A percentile compares a stretch with the other conserved stretches of the same genome.
These are phyloP conservation scores for Posidonia oceanica DNA, from an alignment of 116 monocot species.

Conservation along the genomic window DNA sequence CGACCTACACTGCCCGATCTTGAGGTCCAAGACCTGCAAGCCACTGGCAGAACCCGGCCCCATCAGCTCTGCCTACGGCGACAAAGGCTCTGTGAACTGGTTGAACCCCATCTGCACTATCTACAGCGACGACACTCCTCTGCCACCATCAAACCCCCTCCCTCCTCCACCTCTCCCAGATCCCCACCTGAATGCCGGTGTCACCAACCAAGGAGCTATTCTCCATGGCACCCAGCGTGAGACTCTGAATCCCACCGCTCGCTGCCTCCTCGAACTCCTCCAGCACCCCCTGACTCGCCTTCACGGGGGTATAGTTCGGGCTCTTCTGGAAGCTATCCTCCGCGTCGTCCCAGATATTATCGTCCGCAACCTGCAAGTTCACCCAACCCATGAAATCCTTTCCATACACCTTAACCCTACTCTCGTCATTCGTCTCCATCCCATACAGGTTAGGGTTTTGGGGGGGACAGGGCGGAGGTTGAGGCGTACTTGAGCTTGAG, in stretches of 20 bases:
- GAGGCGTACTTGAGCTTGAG: no score
- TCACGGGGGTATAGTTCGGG: constrained; percentile 6
- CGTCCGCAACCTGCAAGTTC: constrained; percentile 49
- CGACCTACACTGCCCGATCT: constrained; percentile 35
- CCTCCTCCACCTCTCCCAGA: no score
- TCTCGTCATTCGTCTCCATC: no score
- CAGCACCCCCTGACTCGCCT: constrained; percentile 33
- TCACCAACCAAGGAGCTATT: constrained; percentile 85
- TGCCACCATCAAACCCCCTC: no score
- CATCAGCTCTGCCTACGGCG: neutral
- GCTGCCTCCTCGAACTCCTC: constrained; percentile 86
- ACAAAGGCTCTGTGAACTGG: constrained; percentile 19
- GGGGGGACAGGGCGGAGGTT: no score
- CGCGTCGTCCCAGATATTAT: constrained; percentile 84
- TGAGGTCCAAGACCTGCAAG: constrained; percentile 56
- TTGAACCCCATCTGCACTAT: constrained; percentile 72
- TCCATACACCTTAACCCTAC: no score
- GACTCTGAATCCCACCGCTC: constrained; percentile 67
- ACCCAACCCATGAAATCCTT: no score
- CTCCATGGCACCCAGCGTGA: constrained; percentile 82
- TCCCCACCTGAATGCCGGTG: constrained; percentile 75
- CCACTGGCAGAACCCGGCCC: constrained; percentile 12
- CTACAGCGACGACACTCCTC: constrained; percentile 20
- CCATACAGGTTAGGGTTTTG: no score
- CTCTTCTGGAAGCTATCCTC: constrained; percentile 52